A percentile compares a stretch with the other conserved stretches of the same genome.
phyloP scores from a whole-genome alignment of 441 rosid species.

The Sinapis alba region DNA sequence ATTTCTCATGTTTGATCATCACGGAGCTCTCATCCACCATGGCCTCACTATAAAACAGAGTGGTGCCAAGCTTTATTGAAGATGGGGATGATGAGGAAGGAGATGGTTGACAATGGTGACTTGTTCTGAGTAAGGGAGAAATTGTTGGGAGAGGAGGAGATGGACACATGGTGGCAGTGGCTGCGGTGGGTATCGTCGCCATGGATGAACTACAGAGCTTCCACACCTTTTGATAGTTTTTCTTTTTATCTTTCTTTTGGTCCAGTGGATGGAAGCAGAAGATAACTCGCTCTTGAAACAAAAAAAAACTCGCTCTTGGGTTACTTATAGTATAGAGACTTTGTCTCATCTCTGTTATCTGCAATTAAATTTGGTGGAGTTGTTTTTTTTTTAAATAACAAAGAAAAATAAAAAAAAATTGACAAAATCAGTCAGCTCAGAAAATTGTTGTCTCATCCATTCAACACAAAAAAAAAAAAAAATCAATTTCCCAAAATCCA shows the following conservation, averaged over 20 bases:
- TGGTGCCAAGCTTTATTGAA: conserved; percentile 30
- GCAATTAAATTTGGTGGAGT: conserved; percentile 25
- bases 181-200: conserved; percentile 43
- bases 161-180: conserved; percentile 44
- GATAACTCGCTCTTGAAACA: conserved; percentile 28
- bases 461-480: background rate
- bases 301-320: conserved; percentile 26
- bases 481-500: background rate
- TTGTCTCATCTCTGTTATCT: conserved; percentile 30
- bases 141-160: conserved; percentile 46
- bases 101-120: conserved; percentile 40
- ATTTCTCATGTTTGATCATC: conserved; percentile 41
- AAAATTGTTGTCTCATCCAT: background rate
- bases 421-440: background rate
- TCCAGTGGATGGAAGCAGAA: conserved; percentile 34
- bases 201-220: conserved; percentile 38
- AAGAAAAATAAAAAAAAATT: too few species aligned
- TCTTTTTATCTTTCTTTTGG: conserved; percentile 30
- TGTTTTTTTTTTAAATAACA: too few species aligned
- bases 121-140: conserved; percentile 40
- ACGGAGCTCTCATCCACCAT: conserved; percentile 37
- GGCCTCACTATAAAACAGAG: conserved; percentile 27
- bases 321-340: background rate
- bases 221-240: conserved; percentile 18
- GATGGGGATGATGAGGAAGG: conserved; percentile 29